A percentile compares a stretch with the other conserved stretches of the same genome.
Conservation (phyloP, 805 yeast genomes). For the Wickerhamomyces queroliae region DNA sequence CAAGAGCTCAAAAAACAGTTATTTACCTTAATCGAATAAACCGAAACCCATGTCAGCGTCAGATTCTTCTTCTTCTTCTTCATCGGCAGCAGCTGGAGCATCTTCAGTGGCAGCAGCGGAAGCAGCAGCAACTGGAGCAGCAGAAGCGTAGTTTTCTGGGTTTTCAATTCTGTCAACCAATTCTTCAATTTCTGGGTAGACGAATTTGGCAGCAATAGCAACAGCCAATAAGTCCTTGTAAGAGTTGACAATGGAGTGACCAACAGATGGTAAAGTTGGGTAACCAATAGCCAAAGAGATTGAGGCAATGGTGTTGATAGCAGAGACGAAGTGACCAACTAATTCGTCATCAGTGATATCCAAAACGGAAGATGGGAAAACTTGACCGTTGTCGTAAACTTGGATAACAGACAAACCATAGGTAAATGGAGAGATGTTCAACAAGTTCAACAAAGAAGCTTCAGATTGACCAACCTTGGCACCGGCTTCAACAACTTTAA, state of each 20-base stretch:
- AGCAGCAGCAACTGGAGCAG: constrained; percentile 96
- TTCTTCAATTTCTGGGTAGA: constrained; percentile 98
- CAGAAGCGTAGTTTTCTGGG: constrained; percentile 99
- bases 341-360: constrained; percentile 98
- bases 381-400: constrained; percentile 98
- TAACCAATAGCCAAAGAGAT: constrained; percentile 96
- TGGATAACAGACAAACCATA: constrained; percentile 96
- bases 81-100: constrained; percentile 69
- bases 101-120: constrained; percentile 56
- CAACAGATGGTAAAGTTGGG: constrained; percentile 99
- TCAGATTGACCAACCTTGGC: constrained; percentile 97
- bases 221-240: constrained; percentile 98
- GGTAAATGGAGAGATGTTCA: constrained; percentile 99
- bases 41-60: constrained; percentile 97
- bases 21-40: constrained; percentile 76
- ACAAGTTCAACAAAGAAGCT: constrained; percentile 97
- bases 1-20: background rate
- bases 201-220: constrained; percentile 97
- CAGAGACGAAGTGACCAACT: constrained; percentile 84
- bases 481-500: constrained; percentile 86
- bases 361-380: constrained; percentile 93
- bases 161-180: constrained; percentile 99
- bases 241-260: constrained; percentile 97
- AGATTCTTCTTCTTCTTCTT: constrained; percentile 61
- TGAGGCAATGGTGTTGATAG: constrained; percentile 90